Conservation (phyloP, 139 green algal genomes). For the Gonium pectorale region DNA sequence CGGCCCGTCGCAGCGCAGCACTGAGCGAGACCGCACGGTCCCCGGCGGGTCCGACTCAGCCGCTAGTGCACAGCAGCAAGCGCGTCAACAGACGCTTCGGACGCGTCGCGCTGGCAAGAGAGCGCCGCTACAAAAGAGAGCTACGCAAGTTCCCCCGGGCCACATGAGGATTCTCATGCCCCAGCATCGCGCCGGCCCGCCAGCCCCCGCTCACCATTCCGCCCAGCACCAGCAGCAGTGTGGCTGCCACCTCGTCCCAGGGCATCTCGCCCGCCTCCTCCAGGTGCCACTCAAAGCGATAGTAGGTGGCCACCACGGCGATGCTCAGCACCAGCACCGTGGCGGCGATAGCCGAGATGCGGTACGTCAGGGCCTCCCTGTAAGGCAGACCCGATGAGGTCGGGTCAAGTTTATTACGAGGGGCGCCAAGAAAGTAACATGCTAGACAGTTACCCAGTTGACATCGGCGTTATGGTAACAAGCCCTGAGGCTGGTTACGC, state of each 20-base stretch:
- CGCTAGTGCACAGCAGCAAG: background rate
- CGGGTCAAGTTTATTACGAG: background rate
- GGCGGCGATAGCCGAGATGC: conserved; percentile 77
- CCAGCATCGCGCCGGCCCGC: background rate
- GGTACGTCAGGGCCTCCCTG: conserved; percentile 81
- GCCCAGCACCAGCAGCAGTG: conserved; percentile 78
- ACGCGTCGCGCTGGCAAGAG: background rate
- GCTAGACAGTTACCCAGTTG: background rate
- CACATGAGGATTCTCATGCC: background rate
- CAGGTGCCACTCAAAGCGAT: conserved; percentile 79
- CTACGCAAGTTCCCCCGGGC: background rate
- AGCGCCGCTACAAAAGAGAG: background rate
- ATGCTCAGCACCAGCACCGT: conserved; percentile 67
- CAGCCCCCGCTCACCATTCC: conserved; percentile 71
- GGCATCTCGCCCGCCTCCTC: conserved; percentile 70
- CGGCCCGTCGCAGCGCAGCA: too few relatives aligned
- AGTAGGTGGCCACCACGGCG: conserved; percentile 81
- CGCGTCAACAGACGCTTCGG: background rate
- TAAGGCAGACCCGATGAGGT: background rate
- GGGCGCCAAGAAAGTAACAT: background rate
- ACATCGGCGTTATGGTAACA: background rate
- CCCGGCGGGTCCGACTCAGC: too few relatives aligned
- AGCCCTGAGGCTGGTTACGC: too few relatives aligned
- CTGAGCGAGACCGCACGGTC: too few relatives aligned
- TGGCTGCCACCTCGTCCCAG: conserved; percentile 74